phyloP scores from a whole-genome alignment of 2,329 filamentous ascomycete genomes.

The Monosporascus sp. region DNA sequence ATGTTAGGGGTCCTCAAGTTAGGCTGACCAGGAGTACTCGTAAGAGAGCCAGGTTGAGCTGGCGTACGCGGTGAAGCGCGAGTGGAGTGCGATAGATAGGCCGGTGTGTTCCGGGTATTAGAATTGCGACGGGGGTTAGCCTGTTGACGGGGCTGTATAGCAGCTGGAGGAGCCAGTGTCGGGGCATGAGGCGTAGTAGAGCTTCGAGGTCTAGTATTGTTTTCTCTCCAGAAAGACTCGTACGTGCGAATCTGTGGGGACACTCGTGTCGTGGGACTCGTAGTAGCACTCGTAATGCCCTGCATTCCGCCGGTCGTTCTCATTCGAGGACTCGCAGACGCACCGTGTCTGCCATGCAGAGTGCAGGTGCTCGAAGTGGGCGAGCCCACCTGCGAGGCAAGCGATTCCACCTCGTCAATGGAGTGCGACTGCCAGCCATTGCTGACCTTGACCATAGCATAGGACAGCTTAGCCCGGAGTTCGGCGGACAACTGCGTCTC shows the following conservation, averaged over 20 bases:
- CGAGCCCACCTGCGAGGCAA: constrained; percentile 64
- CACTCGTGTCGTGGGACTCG: constrained; percentile 21
- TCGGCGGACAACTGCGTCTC: constrained; percentile 38
- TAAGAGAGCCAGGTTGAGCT: constrained; percentile 34
- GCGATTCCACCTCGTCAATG: constrained; percentile 70
- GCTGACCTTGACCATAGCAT: constrained; percentile 90
- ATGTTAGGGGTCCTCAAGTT: constrained; percentile 31
- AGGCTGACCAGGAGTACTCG: constrained; percentile 29
- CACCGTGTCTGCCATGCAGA: constrained; percentile 43
- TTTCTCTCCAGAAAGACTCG: constrained; percentile 41
- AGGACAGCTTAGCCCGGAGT: constrained; percentile 77
- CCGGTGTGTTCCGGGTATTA: constrained; percentile 42
- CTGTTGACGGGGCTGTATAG: constrained; percentile 45
- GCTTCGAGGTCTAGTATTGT: constrained; percentile 28
- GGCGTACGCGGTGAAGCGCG: constrained; percentile 39
- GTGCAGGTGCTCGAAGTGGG: constrained; percentile 55
- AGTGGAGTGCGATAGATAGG: constrained; percentile 43
- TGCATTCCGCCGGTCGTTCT: constrained; percentile 30
- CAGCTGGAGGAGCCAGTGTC: constrained; percentile 46
- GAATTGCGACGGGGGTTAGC: constrained; percentile 45
- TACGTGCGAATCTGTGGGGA: constrained; percentile 28
- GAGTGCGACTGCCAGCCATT: constrained; percentile 79
- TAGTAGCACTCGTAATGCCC: constrained; percentile 25
- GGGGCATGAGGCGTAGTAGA: constrained; percentile 34
- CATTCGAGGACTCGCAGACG: constrained; percentile 50